Conservation (phyloP, 495 filamentous ascomycete genomes). For the Penicillium odoratum region DNA sequence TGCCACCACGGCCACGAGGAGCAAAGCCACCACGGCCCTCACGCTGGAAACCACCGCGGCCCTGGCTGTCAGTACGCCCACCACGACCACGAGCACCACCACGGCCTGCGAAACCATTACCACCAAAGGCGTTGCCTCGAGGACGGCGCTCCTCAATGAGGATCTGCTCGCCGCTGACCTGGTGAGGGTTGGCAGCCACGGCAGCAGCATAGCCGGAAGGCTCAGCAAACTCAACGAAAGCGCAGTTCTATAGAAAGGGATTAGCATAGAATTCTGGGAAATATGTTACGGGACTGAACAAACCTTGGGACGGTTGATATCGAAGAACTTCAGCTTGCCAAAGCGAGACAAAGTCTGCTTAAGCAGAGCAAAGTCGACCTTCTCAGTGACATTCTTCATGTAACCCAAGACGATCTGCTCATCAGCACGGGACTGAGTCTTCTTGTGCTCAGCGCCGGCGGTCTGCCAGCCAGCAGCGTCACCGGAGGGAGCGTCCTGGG, state of each 20-base stretch:
- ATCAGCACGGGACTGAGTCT: conserved; percentile 71
- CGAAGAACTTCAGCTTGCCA: conserved; percentile 82
- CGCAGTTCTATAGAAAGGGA: conserved; percentile 75
- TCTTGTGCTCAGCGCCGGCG: conserved; percentile 72
- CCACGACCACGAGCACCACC: conserved; percentile 66
- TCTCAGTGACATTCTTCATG: conserved; percentile 90
- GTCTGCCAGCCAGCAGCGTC: conserved; percentile 73
- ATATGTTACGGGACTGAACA: conserved; percentile 16
- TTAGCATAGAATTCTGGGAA: conserved; percentile 29
- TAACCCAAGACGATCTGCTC: conserved; percentile 76
- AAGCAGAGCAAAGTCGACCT: conserved; percentile 69
- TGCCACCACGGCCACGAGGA: conserved; percentile 56
- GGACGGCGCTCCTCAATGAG: conserved; percentile 85
- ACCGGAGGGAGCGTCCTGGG: conserved; percentile 48
- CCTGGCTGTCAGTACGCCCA: conserved; percentile 63
- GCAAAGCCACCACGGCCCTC: conserved; percentile 59
- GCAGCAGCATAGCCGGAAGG: conserved; percentile 77
- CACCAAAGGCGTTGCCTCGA: conserved; percentile 65
- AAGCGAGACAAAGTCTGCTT: conserved; percentile 63
- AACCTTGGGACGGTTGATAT: conserved; percentile 90
- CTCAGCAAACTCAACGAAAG: conserved; percentile 90
- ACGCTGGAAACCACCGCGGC: conserved; percentile 67
- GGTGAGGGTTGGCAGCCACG: conserved; percentile 80
- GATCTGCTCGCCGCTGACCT: conserved; percentile 76
- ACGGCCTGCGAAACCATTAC: conserved; percentile 60